Evolutionary conservation across 345 rosid genomes (phyloP).

Genomic region (Mallotus nudiflorus): DNA sequence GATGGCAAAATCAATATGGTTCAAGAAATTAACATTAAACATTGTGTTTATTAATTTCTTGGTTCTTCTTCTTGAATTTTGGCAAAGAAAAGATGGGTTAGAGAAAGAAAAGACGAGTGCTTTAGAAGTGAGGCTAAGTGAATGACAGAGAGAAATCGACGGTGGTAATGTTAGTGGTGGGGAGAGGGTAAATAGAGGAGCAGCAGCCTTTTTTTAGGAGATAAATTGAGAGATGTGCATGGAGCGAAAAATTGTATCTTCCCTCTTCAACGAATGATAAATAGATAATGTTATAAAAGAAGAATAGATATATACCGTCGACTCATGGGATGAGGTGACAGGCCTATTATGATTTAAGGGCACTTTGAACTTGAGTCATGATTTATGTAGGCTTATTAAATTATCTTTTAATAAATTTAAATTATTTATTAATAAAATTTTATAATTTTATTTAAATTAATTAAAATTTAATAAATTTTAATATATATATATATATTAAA

Average conservation of each 20-base stretch:
- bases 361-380: too few species aligned
- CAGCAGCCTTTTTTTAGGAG: slow-evolving; percentile 26
- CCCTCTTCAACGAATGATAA: too few species aligned
- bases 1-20: not conserved
- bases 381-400: too few species aligned
- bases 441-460: too few species aligned
- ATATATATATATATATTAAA: too few species aligned
- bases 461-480: too few species aligned
- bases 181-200: slow-evolving; percentile 11
- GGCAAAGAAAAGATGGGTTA: not conserved
- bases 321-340: too few species aligned
- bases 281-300: too few species aligned
- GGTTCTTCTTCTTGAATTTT: not conserved
- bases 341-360: too few species aligned
- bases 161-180: not conserved
- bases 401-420: too few species aligned
- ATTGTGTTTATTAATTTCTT: not conserved
- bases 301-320: too few species aligned
- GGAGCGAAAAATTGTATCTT: not conserved
- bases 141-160: slow-evolving; percentile 18
- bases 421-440: too few species aligned
- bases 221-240: slow-evolving; percentile 1
- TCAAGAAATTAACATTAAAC: not conserved
- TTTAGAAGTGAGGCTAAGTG: slow-evolving; percentile 17
- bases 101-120: slow-evolving; percentile 12